Conservation (phyloP, 768 basidiomycete species). For the Cystobasidium tubakii region DNA sequence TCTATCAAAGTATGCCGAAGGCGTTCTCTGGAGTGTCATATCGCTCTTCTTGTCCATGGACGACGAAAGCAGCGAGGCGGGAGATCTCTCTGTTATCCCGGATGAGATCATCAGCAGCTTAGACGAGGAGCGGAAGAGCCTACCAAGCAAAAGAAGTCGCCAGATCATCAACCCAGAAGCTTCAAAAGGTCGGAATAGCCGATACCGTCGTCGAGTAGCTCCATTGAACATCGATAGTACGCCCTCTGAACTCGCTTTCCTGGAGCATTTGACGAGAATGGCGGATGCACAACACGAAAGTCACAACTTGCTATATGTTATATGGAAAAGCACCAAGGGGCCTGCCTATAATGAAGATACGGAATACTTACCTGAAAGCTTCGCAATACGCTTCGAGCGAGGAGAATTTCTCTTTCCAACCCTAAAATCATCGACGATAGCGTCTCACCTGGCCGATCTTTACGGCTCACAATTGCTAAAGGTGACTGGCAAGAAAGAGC, state of each 20-base stretch:
- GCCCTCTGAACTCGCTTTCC: background rate
- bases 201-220: background rate
- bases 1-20: background rate
- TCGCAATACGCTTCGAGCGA: slow-evolving; percentile 17
- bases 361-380: background rate
- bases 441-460: background rate
- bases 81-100: background rate
- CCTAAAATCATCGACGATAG: background rate
- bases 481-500: background rate
- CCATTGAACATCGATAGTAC: slow-evolving; percentile 2
- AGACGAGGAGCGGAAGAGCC: background rate
- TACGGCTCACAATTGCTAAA: background rate
- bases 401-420: slow-evolving; percentile 19
- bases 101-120: background rate
- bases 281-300: background rate
- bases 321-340: background rate
- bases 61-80: background rate
- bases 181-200: background rate
- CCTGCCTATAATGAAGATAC: background rate
- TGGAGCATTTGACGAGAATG: background rate
- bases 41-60: background rate
- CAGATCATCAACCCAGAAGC: background rate
- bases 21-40: slow-evolving; percentile 11
- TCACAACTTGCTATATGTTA: background rate
- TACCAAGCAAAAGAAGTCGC: slow-evolving; percentile 27